Evolutionary conservation across 345 rosid genomes (phyloP).

Genomic region (Sapria himalayana): DNA sequence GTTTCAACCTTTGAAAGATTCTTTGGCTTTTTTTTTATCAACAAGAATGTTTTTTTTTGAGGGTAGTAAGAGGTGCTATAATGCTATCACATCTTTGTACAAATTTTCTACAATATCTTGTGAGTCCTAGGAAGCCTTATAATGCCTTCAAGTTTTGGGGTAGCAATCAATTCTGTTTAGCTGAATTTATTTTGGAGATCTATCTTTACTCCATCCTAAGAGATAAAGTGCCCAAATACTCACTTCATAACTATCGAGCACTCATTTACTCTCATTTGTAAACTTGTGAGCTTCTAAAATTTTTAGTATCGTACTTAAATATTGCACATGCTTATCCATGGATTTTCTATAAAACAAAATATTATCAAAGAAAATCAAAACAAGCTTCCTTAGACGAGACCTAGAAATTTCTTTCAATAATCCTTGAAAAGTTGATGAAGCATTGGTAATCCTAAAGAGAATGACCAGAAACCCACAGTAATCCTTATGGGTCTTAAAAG

Average conservation of each 20-base stretch:
- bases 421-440: background rate
- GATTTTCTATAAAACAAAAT: background rate
- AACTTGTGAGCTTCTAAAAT: background rate
- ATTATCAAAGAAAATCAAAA: background rate
- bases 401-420: too few relatives aligned
- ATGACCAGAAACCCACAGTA: too few relatives aligned
- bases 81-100: background rate
- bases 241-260: background rate
- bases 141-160: background rate
- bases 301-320: background rate
- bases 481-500: too few relatives aligned
- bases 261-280: background rate
- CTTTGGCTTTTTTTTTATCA: background rate
- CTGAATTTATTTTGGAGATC: background rate
- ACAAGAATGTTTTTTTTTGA: background rate
- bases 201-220: background rate
- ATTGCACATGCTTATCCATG: background rate
- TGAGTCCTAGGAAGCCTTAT: background rate
- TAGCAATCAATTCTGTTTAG: background rate
- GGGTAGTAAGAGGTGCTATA: background rate
- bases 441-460: background rate
- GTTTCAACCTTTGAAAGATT: background rate
- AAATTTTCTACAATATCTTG: background rate
- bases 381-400: too few relatives aligned
- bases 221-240: background rate